Conservation (phyloP, 2,329 filamentous ascomycete species). For the Colletotrichum australisinense region DNA sequence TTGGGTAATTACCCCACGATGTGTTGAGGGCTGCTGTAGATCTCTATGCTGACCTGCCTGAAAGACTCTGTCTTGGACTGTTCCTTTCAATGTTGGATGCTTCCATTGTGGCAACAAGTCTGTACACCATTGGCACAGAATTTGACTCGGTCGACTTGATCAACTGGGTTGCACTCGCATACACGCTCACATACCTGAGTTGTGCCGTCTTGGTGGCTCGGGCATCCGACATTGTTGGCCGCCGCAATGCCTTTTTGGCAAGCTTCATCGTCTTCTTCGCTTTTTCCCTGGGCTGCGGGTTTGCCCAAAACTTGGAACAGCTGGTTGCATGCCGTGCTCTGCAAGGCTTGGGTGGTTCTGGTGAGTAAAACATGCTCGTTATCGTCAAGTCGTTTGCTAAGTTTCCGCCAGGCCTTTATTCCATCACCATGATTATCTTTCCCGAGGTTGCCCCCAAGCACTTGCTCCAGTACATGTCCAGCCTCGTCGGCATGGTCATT, state of each 20-base stretch:
- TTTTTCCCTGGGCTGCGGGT: conserved; percentile 68
- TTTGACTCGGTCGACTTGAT: conserved; percentile 57
- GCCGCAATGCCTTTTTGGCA: conserved; percentile 61
- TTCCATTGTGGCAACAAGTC: conserved; percentile 69
- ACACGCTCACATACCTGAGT: conserved; percentile 67
- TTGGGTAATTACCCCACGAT: conserved; percentile 42
- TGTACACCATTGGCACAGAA: conserved; percentile 66
- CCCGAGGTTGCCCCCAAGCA: conserved; percentile 59
- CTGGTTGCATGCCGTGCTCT: conserved; percentile 52
- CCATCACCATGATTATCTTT: conserved; percentile 66
- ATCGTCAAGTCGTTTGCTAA: conserved; percentile 18
- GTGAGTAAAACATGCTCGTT: conserved; percentile 42
- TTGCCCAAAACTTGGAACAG: conserved; percentile 53
- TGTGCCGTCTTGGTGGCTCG: conserved; percentile 67
- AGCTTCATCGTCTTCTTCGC: conserved; percentile 65
- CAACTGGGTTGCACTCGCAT: conserved; percentile 67
- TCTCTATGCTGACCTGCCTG: not conserved
- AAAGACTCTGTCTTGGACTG: conserved; percentile 62
- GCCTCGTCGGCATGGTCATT: conserved; percentile 60
- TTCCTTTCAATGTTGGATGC: conserved; percentile 70
- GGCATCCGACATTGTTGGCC: conserved; percentile 65
- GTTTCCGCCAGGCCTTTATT: conserved; percentile 57
- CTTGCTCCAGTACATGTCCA: conserved; percentile 55
- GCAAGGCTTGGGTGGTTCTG: conserved; percentile 63
- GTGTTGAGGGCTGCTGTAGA: not conserved